Conservation (phyloP, 306 rosid genomes). For the Cucurbita moschata region DNA sequence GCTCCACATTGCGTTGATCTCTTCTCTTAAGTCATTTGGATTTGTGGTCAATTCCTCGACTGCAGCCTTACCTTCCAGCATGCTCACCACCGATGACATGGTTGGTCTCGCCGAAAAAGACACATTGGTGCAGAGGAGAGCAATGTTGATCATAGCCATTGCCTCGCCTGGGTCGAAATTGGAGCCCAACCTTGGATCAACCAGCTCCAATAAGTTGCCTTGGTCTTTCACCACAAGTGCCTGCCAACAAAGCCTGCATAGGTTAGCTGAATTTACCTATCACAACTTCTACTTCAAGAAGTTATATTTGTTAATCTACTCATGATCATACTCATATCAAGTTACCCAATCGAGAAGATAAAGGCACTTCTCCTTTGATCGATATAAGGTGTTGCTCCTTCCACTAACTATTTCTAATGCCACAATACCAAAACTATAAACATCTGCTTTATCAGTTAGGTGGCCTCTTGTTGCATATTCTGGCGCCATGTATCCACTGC, state of each 20-base stretch:
- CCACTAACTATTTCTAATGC: conserved; percentile 42
- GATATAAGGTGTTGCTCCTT: conserved; percentile 30
- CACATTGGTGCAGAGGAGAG: conserved; percentile 19
- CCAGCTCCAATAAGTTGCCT: conserved; percentile 21
- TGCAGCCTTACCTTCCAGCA: conserved; percentile 14
- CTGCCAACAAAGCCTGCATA: conserved; percentile 6
- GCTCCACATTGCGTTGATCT: background rate
- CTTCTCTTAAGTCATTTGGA: background rate
- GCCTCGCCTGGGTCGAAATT: conserved; percentile 17
- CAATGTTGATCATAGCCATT: conserved; percentile 22
- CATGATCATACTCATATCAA: background rate
- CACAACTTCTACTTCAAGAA: too few relatives aligned
- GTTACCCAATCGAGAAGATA: conserved; percentile 48
- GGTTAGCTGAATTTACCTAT: background rate
- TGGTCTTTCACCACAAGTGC: conserved; percentile 15
- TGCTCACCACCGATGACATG: conserved; percentile 21
- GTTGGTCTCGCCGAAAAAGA: conserved; percentile 18
- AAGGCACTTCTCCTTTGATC: conserved; percentile 23
- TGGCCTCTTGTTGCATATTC: conserved; percentile 57
- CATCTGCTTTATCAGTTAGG: conserved; percentile 59
- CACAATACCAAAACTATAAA: conserved; percentile 56
- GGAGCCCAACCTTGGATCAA: conserved; percentile 21
- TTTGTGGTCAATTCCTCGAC: background rate
- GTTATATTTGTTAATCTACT: too few relatives aligned
- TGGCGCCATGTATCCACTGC: conserved; percentile 19